These are phyloP conservation scores for Sporothrix euskadiensis DNA, from an alignment of 2,329 filamentous ascomycete species.

Conservation along the genomic window DNA sequence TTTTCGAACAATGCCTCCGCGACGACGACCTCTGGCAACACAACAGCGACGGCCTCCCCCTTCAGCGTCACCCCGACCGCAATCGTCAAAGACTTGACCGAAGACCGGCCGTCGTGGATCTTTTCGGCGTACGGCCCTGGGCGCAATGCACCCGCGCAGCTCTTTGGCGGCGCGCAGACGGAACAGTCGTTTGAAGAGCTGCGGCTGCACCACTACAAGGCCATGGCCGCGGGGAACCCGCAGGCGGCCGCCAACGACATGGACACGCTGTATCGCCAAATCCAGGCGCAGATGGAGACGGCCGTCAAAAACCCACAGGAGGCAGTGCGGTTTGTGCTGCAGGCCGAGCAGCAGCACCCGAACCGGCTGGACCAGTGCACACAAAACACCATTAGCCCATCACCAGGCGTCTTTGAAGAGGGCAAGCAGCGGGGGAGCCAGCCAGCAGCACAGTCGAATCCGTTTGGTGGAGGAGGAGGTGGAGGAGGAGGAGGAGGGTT, in stretches of 20 bases:
- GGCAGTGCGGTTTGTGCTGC: slow-evolving; percentile 68
- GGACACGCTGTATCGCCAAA: slow-evolving; percentile 61
- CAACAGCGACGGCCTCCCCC: slow-evolving; percentile 32
- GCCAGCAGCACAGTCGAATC: not conserved
- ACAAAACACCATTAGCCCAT: slow-evolving; percentile 45
- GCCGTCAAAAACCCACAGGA: slow-evolving; percentile 68
- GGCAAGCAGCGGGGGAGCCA: slow-evolving; percentile 38
- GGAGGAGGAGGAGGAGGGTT: slow-evolving; percentile 29
- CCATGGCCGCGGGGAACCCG: slow-evolving; percentile 60
- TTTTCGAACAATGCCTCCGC: not conserved
- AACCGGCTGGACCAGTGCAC: slow-evolving; percentile 69
- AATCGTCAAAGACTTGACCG: slow-evolving; percentile 67
- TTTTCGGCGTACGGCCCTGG: slow-evolving; percentile 84
- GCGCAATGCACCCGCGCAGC: slow-evolving; percentile 72
- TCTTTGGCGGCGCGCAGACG: slow-evolving; percentile 75
- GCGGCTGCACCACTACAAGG: slow-evolving; percentile 68
- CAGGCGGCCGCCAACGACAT: slow-evolving; percentile 60
- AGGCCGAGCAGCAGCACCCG: slow-evolving; percentile 68
- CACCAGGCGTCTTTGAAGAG: slow-evolving; percentile 49
- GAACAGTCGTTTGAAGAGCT: slow-evolving; percentile 91
- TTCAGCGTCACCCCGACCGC: slow-evolving; percentile 58
- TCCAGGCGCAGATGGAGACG: slow-evolving; percentile 70
- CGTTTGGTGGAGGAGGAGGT: slow-evolving; percentile 18
- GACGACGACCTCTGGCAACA: not conserved
- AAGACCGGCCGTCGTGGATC: slow-evolving; percentile 78